Evolutionary conservation across 2,329 filamentous ascomycete species (phyloP), one percentile per base, ranked within the genome.

Genomic region (Ophiostoma montium): DNA sequence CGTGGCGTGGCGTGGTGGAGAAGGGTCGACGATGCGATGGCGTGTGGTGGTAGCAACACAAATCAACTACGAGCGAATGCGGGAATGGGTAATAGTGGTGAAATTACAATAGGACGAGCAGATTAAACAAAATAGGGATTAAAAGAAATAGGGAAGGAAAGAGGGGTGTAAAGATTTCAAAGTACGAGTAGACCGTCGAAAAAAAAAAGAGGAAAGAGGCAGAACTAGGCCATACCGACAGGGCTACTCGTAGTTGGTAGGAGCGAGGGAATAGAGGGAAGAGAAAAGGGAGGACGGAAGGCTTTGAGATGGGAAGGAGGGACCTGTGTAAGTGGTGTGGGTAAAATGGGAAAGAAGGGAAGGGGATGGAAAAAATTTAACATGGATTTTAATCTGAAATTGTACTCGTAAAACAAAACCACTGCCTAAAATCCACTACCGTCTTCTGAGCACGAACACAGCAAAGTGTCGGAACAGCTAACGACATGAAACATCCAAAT

Each of bases 271-370:
- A 46, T 19, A 35, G 44, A 43, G 47, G 27, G 38, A 45, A 36
- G 16, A 21, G 27, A n/a, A 19, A 44, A 19, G 23, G 48, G 30
- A 50, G 33, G 19, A n/a, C n/a, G 48, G 31, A 36, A 46, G 36
- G 33, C 35, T 32, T 31, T 42, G 46, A n/a, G n/a, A 16, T 39
- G 44, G 31, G 39, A 45, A 44, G 46, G 16, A 46, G 19, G 35
- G 50, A 49, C 15, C 21, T n/a, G 48, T 50, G 48, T 50, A 50
- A 50, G 48, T 50, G 48, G 48, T 46, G 42, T 38, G 48, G 41
- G 41, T 45, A 42, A 35, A 32, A 38, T 32, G 45, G 30, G 19
- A 43, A 36, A 15, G 13, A 23, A 30, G 36, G 23, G 6, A 49
- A 35, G 47, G 41, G 33, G 41, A 15, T 38, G 21, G 39, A 15